These are phyloP conservation scores for Acarospora socialis DNA, from an alignment of 2,329 filamentous ascomycete genomes.

Conservation along the genomic window DNA sequence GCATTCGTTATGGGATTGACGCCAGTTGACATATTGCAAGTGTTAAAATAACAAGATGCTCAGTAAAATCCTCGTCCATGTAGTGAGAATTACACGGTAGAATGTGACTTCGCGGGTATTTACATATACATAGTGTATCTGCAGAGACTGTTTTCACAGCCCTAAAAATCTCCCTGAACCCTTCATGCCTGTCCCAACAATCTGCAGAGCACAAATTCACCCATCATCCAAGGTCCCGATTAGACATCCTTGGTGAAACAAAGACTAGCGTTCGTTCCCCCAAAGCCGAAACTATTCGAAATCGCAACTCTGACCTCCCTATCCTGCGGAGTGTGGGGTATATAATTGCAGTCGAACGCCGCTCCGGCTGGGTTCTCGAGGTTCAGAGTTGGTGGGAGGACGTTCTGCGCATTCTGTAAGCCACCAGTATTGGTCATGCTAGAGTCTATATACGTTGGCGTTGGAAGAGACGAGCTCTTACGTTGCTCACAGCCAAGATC, in stretches of 20 bases:
- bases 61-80: too few species aligned
- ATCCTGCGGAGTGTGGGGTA: conserved; percentile 56
- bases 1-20: too few species aligned
- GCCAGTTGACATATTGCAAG: too few species aligned
- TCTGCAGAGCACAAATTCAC: too few species aligned
- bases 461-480: conserved; percentile 29
- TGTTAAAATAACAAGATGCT: too few species aligned
- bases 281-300: conserved; percentile 96
- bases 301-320: conserved; percentile 57
- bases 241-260: conserved; percentile 51
- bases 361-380: conserved; percentile 47
- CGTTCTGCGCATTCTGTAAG: conserved; percentile 38
- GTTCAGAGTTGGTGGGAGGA: conserved; percentile 77
- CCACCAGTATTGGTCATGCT: not conserved
- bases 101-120: too few species aligned
- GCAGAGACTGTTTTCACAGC: too few species aligned
- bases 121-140: too few species aligned
- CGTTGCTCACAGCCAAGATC: conserved; percentile 63
- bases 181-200: too few species aligned
- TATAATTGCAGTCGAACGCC: conserved; percentile 71
- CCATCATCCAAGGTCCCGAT: too few species aligned
- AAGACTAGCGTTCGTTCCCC: conserved; percentile 84
- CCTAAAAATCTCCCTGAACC: too few species aligned
- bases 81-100: too few species aligned
- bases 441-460: not conserved